Base-by-base conservation (phyloP, 2,329 filamentous ascomycete genomes). In the Orbilia blumenaviensis region DNA sequence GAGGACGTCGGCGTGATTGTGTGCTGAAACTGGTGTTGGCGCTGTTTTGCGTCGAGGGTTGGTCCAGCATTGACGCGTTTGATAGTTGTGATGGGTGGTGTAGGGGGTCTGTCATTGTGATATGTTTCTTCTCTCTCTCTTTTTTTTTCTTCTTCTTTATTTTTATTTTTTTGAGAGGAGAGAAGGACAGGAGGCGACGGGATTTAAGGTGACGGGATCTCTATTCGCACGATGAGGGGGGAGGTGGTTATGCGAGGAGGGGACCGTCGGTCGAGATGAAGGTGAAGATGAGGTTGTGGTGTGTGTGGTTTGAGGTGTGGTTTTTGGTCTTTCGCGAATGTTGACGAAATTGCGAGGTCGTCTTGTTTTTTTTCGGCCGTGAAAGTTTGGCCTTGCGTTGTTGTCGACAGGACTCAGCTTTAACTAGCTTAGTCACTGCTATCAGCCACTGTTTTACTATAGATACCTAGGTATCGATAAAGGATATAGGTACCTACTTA, bases 31-130 rank as follows among this genome's bases (percentile, higher is more conserved):
- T 75, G 32, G 52, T 25, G 16, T 48, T 54, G 14, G 29, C 60
- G 50, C 72, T 76, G 41, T 58, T 34, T 32, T 76, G 72, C 10
- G 72, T 76, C 58, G 72, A 76, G n/a, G 64, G 66, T 29, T 62
- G 42, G 50, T 76, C 72, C 25, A 69, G 52, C 42, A 76, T 60
- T 58, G 72, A 76, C 72, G 72, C 72, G 72, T 76, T 76, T 42
- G 72, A 76, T 52, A 68, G 71, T 66, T 76, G 72, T 18, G 72
- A 76, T 60, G 58, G 61, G 27, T n/a, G n/a, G n/a, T 61, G 32
- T n/a, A 61, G 60, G 29, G 72, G 72, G 27, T 64, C 64, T n/a
- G 46, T 34, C 72, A 76, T 78, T 56, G 68, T 42, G 52, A 27
- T 41, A 54, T 74, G 21, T 27, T 61, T 46, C 23, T 46, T 44